Percentiles rank a stretch among this genome's conserved stretches.
phyloP scores from a whole-genome alignment of 495 filamentous ascomycete genomes.

The Diplogelasinospora grovesii region DNA sequence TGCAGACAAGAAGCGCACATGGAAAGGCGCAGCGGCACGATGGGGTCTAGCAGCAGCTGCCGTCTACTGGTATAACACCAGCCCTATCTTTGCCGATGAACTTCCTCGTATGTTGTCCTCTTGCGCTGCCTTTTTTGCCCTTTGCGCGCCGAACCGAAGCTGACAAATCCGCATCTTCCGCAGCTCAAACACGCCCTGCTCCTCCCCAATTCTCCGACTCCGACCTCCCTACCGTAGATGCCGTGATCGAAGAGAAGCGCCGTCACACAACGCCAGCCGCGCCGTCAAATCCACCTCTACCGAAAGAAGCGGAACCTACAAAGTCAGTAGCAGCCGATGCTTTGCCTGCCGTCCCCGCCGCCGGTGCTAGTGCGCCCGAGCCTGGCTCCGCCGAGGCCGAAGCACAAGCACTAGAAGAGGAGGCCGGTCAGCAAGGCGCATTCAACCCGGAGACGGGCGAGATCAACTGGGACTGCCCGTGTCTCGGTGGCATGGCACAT shows the following conservation, averaged over 20 bases:
- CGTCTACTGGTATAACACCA: conserved; percentile 94
- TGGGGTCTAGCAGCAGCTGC: conserved; percentile 69
- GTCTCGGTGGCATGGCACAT: conserved; percentile 93
- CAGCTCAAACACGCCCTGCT: conserved; percentile 27
- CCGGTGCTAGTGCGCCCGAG: conserved; percentile 13
- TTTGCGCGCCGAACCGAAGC: too few species aligned
- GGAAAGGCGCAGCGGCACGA: conserved; percentile 69
- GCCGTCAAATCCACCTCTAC: conserved; percentile 15
- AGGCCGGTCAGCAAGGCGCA: conserved; percentile 78
- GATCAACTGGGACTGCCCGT: conserved; percentile 99
- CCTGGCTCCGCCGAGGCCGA: conserved; percentile 15
- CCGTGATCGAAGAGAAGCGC: conserved; percentile 46
- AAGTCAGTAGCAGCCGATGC: conserved; percentile 17
- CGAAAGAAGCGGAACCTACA: conserved; percentile 16
- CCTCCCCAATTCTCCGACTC: conserved; percentile 38
- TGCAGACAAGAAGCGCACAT: conserved; percentile 61
- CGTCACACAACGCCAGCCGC: conserved; percentile 25
- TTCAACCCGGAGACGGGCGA: conserved; percentile 98
- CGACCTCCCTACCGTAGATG: conserved; percentile 44
- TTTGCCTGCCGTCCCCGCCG: too few species aligned
- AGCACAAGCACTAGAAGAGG: conserved; percentile 60
- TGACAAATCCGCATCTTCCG: not conserved
- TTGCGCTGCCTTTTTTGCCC: not conserved
- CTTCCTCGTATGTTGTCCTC: conserved; percentile 53
- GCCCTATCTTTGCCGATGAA: conserved; percentile 77